Evolutionary conservation across 2,329 filamentous ascomycete species (phyloP), one percentile per base, ranked within the genome.

Genomic region (Diplodia scrobiculata): DNA sequence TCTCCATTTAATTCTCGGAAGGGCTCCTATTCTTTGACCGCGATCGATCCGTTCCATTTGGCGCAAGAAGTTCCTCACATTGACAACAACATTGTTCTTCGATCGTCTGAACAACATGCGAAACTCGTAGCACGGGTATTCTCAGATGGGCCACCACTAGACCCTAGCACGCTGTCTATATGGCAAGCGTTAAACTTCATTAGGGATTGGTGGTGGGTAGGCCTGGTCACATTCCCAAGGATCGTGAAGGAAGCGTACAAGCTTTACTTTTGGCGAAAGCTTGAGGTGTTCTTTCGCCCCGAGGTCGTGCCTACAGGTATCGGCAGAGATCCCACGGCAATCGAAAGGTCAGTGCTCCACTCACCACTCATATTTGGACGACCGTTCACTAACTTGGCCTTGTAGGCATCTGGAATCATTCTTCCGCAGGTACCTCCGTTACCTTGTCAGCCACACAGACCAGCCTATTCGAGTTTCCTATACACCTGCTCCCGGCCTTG

Each of bases 1-100:
- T 92, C 89, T 1, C 88, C 88, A 0, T 92, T 92, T 80, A 92
- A 90, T 73, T 80, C 80, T 52, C 73, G 81, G 32, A 79, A 82
- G 68, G 81, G 81, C 1, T 77, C 76, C 0, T 84, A 84, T 70
- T 77, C 79, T 1, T 72, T 83, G 7, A 77, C 78, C 66, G 81
- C 82, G 2, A 69, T 76, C 3, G 78, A 84, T 68, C 82, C 82
- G 2, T 76, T 83, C 25, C 73, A 73, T 19, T 17, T 17, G 67
- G 68, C 29, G 72, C 69, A 32, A 65, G 63, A 9, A 71, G 10
- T 74, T 75, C 59, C 74, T 10, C 74, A 74, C 2, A 79, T 91
- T 41, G 81, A 88, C 69, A 85, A 83, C 67, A 87, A 84, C 0
- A 85, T 91, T 69, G 86, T 83, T 0, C 74, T 91, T 54, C 79